Base-by-base conservation (phyloP, 2,329 filamentous ascomycete species). In the Aspergillus tamarii region DNA sequence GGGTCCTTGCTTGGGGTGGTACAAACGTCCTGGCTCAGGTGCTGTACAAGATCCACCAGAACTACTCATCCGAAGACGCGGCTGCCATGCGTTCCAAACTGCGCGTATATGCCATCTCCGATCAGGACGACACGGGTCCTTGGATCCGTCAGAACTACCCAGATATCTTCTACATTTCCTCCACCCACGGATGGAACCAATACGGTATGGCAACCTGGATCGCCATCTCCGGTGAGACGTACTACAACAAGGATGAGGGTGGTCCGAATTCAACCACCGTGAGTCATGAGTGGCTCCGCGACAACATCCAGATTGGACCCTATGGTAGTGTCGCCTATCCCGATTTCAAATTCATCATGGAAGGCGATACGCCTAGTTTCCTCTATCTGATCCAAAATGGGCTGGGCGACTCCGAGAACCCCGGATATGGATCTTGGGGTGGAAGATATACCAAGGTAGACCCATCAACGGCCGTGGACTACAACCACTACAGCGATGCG, bases 141-240 rank as follows among this genome's bases (percentile, higher is more conserved):
- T 88, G 85, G 85, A 84, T 88, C 28, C 81, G 85, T 9, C 74
- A 77, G 56, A 80, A 78, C 6, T 88, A 83, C 64, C 84, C 86
- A 0, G 80, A 84, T n/a, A 69, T 88, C 10, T 84, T 85, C 67
- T 87, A 87, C 72, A 85, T 88, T 59, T 77, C 76, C 10, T 84
- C 83, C 0, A 73, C 87, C 1, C 86, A 88, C 67, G 84, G 80
- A 12, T 50, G 46, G 46, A 50, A 50, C 7, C 46, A 50, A 50
- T 50, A 50, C 14, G 46, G 46, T 3, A 88, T 82, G 80, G 85
- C 84, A 64, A 76, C 84, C 54, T 88, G 46, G 46, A 28, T 50
- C 14, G 46, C 46, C 14, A 50, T 50, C 14, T 50, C 46, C 0
- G 83, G 83, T 6, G 82, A 85, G 4, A 66, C 65, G 2, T 82